These are phyloP conservation scores for Platanus orientalis DNA, from an alignment of 164 flowering plant species.

Conservation along the genomic window DNA sequence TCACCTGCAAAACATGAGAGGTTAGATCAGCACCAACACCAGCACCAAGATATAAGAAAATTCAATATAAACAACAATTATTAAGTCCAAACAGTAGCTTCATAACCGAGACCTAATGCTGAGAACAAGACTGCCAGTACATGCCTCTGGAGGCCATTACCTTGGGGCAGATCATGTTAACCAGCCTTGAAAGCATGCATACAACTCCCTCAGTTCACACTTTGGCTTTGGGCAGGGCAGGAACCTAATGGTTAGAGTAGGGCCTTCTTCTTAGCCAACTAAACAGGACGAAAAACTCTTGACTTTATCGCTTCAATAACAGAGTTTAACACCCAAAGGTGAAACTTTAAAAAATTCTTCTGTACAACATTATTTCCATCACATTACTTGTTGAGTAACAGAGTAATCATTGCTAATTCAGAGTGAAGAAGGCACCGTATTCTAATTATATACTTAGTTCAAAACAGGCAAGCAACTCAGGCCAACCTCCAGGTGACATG, in stretches of 20 bases:
- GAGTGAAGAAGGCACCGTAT: not conserved
- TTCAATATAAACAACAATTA: not conserved
- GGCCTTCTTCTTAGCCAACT: constrained; percentile 13
- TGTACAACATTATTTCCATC: not conserved
- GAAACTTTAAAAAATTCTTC: not conserved
- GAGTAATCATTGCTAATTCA: constrained; percentile 2
- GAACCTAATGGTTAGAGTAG: constrained; percentile 6
- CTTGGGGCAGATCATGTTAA: constrained; percentile 26
- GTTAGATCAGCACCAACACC: constrained; percentile 6
- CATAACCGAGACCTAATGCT: constrained; percentile 19
- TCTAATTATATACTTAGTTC: not conserved
- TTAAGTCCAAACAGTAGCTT: not conserved
- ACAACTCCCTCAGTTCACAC: constrained; percentile 16
- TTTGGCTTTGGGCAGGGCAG: constrained; percentile 13
- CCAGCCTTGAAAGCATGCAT: constrained; percentile 23
- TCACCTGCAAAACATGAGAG: constrained; percentile 10
- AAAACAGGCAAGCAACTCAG: not conserved
- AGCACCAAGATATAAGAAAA: not conserved
- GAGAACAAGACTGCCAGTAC: constrained; percentile 27
- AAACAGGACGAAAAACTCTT: constrained; percentile 8
- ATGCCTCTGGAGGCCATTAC: constrained; percentile 24
- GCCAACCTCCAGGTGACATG: not conserved
- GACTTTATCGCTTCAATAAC: constrained; percentile 8
- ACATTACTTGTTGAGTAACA: constrained; percentile 4
- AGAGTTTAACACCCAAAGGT: constrained; percentile 7